phyloP scores from a whole-genome alignment of 352 stramenopile species.

The Phytophthora constricta region DNA sequence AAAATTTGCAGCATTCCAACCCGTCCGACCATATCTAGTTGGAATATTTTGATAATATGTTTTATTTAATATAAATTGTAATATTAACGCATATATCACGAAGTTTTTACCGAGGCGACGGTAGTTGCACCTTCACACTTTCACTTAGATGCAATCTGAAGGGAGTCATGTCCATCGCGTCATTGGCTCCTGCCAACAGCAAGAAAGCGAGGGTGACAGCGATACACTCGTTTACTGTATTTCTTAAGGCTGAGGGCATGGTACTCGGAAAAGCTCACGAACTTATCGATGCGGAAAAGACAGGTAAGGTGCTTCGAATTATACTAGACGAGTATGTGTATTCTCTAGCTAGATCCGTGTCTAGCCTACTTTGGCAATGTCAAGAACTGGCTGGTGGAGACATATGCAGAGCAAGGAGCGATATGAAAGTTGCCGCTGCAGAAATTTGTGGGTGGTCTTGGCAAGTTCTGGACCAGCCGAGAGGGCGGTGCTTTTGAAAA shows the following conservation, averaged over 20 bases:
- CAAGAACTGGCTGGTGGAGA: conserved; percentile 14
- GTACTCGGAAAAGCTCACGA: neutral
- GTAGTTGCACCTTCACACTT: neutral
- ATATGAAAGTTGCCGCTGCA: no score
- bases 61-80: no score
- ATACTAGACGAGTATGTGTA: conserved; percentile 4
- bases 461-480: conserved; percentile 19
- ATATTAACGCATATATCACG: no score
- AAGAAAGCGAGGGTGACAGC: neutral
- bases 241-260: neutral
- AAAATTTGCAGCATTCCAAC: no score
- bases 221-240: neutral
- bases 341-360: conserved; percentile 7
- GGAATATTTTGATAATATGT: no score
- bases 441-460: conserved; percentile 14
- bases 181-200: neutral
- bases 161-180: neutral
- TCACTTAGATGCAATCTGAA: neutral
- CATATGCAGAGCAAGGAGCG: conserved; percentile 10
- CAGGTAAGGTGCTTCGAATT: neutral
- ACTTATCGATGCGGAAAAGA: neutral
- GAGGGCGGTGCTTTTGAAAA: conserved; percentile 8
- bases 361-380: conserved; percentile 14
- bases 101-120: no score
- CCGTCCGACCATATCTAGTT: no score